Conservation (phyloP, 2,329 filamentous ascomycete species). For the Apiospora phragmitis region DNA sequence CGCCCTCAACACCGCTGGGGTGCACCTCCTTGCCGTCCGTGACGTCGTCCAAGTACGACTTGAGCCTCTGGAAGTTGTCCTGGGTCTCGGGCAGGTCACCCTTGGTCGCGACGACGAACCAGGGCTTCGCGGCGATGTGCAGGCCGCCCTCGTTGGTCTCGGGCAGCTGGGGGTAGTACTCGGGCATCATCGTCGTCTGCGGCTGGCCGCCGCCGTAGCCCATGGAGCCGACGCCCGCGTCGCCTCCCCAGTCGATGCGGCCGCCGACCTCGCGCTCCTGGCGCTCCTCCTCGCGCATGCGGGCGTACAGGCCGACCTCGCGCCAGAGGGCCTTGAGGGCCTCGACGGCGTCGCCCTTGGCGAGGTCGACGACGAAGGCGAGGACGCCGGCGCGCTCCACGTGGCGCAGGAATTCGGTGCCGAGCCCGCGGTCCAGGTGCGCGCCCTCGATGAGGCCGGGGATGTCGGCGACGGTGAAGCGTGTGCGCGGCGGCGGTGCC, state of each 20-base stretch:
- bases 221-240: conserved; percentile 37
- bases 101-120: conserved; percentile 95
- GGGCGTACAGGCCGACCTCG: conserved; percentile 84
- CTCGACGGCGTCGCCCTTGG: conserved; percentile 73
- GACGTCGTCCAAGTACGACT: conserved; percentile 69
- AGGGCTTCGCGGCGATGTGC: conserved; percentile 91
- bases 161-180: conserved; percentile 24
- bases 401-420: conserved; percentile 88
- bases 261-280: conserved; percentile 60
- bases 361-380: conserved; percentile 89
- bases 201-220: conserved; percentile 16
- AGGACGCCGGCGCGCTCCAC: conserved; percentile 92
- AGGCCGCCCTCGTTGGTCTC: conserved; percentile 33
- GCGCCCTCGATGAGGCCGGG: conserved; percentile 91
- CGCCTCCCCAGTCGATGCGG: conserved; percentile 59
- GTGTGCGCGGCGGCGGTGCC: conserved; percentile 61
- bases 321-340: conserved; percentile 84
- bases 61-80: conserved; percentile 71
- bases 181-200: conserved; percentile 32
- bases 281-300: conserved; percentile 75
- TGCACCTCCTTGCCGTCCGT: conserved; percentile 64
- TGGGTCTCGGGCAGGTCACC: conserved; percentile 80
- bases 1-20: conserved; percentile 64
- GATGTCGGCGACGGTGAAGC: conserved; percentile 94
- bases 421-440: conserved; percentile 87